Evolutionary conservation across 208 protist species (phyloP), one percentile per base, ranked within the genome.

Genomic region (Crithidia acanthocephali): DNA sequence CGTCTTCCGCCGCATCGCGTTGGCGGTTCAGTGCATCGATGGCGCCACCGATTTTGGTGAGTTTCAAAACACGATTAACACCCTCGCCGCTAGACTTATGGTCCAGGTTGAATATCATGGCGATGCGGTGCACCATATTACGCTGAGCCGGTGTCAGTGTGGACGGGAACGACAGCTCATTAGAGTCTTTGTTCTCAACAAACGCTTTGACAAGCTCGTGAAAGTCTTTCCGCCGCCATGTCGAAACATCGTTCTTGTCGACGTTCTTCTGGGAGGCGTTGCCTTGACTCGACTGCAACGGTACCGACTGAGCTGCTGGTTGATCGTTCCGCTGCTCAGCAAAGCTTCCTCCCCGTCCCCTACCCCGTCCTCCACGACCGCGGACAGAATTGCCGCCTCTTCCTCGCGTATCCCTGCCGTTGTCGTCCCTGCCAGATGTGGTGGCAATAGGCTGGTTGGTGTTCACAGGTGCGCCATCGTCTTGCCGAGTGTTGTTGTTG

Each of bases 141-240:
- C 91, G 84, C 42, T 93, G 85, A 44, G 56, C 57, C 10, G 81
- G 73, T 7, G 72, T 84, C 28, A 96, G 67, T 8, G 87, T 89
- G 42, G 84, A 68, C 4, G 91, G 91, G 63, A 96, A 91, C 0
- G 76, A 69, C 47, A 94, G 69, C 74, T 94, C 83, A 37, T 68
- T 72, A 13, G 80, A 76, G 40, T 74, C 76, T 42, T 81, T 83
- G 66, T 87, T 82, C 30, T 94, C 77, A 13, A 92, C 79, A 78
- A 96, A 96, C 4, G 79, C 87, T 30, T 83, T 84, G 30, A 96
- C 79, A 16, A 96, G 75, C 22, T 76, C 86, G 64, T 86, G 62
- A 52, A 94, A 88, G 45, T 88, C 85, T 33, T 92, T 93, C 47
- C 88, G 80, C 32, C 81, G 72, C 86, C 87, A 93, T n/a, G 81